Evolutionary conservation across 176 grass and related monocot species (phyloP).

Genomic region (Musa schizocarpa): DNA sequence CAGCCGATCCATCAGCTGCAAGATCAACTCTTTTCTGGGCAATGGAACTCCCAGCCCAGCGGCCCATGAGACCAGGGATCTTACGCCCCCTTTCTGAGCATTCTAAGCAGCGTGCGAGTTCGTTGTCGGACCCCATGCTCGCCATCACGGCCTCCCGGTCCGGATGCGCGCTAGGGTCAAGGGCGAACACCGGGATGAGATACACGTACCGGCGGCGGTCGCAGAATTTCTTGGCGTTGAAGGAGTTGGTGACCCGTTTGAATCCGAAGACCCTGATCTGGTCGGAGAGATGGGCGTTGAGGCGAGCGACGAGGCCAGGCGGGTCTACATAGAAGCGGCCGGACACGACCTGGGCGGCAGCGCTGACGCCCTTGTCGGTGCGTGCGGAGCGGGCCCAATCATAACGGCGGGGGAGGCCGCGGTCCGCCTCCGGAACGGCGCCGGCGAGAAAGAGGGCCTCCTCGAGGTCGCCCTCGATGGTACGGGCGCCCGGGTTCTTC

Average conservation of each 20-base stretch:
- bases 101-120: conserved; percentile 71
- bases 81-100: conserved; percentile 92
- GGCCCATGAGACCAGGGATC: conserved; percentile 57
- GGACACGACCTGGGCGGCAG: conserved; percentile 79
- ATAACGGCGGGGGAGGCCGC: conserved; percentile 44
- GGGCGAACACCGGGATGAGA: conserved; percentile 71
- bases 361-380: conserved; percentile 91
- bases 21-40: conserved; percentile 13
- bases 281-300: conserved; percentile 53
- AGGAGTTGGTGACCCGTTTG: conserved; percentile 73
- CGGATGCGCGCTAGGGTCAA: conserved; percentile 64
- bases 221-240: conserved; percentile 90
- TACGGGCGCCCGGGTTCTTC: conserved; percentile 89
- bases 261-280: conserved; percentile 80
- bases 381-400: conserved; percentile 84
- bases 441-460: conserved; percentile 78
- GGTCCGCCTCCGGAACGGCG: conserved; percentile 56
- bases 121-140: conserved; percentile 56
- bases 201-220: conserved; percentile 70
- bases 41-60: conserved; percentile 24
- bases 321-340: conserved; percentile 86
- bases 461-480: conserved; percentile 91
- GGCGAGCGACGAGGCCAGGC: conserved; percentile 49
- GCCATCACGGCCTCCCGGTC: conserved; percentile 76
- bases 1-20: background rate